A percentile compares a stretch with the other conserved stretches of the same genome.
Evolutionary conservation across 2,329 filamentous ascomycete genomes (phyloP).

Genomic region (Domatiomyces catenatus): DNA sequence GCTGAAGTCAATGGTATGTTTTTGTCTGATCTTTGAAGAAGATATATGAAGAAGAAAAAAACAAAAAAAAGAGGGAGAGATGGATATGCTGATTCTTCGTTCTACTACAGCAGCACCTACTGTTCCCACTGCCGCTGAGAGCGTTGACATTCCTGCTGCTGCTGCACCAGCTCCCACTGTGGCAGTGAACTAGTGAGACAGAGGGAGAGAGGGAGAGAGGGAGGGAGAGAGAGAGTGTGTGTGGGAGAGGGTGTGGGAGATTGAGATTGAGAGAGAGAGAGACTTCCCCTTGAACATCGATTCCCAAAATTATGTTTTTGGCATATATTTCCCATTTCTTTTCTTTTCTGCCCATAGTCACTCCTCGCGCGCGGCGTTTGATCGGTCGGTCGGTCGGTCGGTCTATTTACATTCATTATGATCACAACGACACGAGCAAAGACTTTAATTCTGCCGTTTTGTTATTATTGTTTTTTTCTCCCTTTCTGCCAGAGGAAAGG

Average conservation of each 20-base stretch:
- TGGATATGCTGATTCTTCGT: slow-evolving; percentile 2
- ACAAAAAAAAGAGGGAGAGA: background rate
- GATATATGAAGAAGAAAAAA: too few relatives aligned
- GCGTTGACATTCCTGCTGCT: slow-evolving; percentile 8
- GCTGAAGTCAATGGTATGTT: slow-evolving; percentile 37
- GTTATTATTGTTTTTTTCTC: too few relatives aligned
- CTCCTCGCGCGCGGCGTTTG: background rate
- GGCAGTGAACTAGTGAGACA: slow-evolving; percentile 4
- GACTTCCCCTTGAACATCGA: background rate
- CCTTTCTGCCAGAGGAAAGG: too few relatives aligned
- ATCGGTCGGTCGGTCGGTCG: too few relatives aligned
- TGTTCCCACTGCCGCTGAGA: slow-evolving; percentile 8
- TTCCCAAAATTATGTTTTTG: background rate
- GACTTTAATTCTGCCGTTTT: background rate
- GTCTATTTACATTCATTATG: background rate
- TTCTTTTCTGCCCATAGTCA: background rate
- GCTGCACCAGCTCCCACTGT: slow-evolving; percentile 11
- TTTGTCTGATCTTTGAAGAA: too few relatives aligned
- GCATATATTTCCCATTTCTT: background rate
- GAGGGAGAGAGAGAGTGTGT: background rate
- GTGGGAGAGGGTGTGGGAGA: too few relatives aligned
- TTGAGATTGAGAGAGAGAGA: too few relatives aligned
- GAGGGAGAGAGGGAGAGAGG: background rate
- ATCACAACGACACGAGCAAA: background rate
- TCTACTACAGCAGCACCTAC: slow-evolving; percentile 12